phyloP scores from a whole-genome alignment of 2,329 filamentous ascomycete genomes.

The Phyllosticta paracitricarpa region DNA sequence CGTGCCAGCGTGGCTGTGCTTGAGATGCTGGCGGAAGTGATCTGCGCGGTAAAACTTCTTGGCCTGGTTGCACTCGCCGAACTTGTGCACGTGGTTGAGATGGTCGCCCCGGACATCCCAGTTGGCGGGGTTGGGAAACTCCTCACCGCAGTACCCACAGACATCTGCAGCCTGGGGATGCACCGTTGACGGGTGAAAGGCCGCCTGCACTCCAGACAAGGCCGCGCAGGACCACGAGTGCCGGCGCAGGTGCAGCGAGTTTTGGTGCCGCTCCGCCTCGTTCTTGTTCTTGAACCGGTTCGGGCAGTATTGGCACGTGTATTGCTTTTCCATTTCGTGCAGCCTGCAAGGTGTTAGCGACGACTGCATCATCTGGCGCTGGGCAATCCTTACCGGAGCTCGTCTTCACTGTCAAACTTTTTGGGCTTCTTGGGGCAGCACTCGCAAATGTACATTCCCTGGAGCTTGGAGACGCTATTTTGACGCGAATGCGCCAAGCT shows the following conservation, averaged over 20 bases:
- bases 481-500: conserved; percentile 37
- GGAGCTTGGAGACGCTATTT: conserved; percentile 42
- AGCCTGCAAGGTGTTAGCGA: conserved; percentile 43
- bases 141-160: conserved; percentile 92
- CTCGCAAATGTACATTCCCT: conserved; percentile 66
- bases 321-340: conserved; percentile 93
- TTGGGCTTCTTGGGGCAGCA: conserved; percentile 97
- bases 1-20: conserved; percentile 91
- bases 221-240: conserved; percentile 97
- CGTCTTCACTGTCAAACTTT: conserved; percentile 78
- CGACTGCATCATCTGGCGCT: background rate
- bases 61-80: conserved; percentile 91
- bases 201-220: conserved; percentile 60
- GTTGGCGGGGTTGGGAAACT: conserved; percentile 78
- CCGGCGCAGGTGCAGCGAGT: conserved; percentile 80
- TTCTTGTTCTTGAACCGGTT: conserved; percentile 99
- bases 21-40: conserved; percentile 95
- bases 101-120: conserved; percentile 84
- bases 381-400: conserved; percentile 58
- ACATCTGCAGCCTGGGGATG: conserved; percentile 57
- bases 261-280: conserved; percentile 91
- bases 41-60: conserved; percentile 98
- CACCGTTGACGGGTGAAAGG: conserved; percentile 72
- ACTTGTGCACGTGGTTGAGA: conserved; percentile 87
- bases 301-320: conserved; percentile 82